These are phyloP conservation scores for Torulaspora pretoriensis DNA, from an alignment of 1,139 yeast species.

Conservation along the genomic window DNA sequence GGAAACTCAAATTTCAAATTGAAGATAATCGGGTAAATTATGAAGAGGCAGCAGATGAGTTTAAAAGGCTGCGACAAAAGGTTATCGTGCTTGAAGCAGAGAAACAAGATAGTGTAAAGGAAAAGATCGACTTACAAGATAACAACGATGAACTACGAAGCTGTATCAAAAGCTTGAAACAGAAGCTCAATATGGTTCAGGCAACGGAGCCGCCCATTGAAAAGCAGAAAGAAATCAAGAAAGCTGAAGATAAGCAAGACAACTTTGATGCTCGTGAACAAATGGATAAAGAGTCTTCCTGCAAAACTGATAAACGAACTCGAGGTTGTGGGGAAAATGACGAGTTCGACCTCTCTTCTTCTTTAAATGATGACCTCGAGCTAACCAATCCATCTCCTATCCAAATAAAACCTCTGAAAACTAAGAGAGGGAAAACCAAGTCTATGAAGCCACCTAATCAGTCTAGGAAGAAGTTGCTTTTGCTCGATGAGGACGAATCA, in stretches of 20 bases:
- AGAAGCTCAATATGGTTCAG: conserved; percentile 14
- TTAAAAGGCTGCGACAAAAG: conserved; percentile 23
- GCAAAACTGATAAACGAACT: neutral
- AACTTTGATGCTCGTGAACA: neutral
- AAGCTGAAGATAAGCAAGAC: conserved; percentile 1
- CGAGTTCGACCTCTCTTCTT: conserved; percentile 34
- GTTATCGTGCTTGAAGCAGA: conserved; percentile 24
- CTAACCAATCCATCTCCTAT: conserved; percentile 33
- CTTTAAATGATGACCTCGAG: conserved; percentile 33
- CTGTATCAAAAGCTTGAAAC: conserved; percentile 16
- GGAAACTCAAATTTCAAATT: conserved; percentile 20
- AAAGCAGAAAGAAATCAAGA: neutral
- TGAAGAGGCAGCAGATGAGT: conserved; percentile 23
- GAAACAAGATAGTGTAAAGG: conserved; percentile 25
- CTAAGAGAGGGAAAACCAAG: conserved; percentile 14
- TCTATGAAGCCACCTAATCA: conserved; percentile 13
- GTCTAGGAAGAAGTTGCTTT: conserved; percentile 24
- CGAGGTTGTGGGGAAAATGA: conserved; percentile 14
- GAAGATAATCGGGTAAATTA: conserved; percentile 20
- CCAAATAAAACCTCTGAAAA: conserved; percentile 18
- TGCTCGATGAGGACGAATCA: conserved; percentile 23
- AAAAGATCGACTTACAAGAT: conserved; percentile 30
- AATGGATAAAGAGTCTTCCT: neutral
- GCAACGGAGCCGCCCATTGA: conserved; percentile 4
- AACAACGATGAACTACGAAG: conserved; percentile 22